Percentiles rank a stretch among this genome's conserved stretches.
Conservation (phyloP, 257 asterid genomes). For the Nicotiana sylvestris region DNA sequence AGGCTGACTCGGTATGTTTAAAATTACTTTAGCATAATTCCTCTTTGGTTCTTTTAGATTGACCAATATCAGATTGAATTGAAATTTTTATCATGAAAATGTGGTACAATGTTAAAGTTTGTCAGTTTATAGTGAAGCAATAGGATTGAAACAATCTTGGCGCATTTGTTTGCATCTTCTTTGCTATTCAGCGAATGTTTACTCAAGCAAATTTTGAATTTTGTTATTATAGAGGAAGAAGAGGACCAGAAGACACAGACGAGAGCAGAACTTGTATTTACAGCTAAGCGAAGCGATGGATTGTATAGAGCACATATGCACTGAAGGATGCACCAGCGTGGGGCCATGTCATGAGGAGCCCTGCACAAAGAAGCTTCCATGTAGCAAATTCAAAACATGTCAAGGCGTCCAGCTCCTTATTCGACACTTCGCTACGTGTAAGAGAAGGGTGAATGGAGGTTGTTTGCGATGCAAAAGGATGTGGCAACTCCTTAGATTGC, state of each 20-base stretch:
- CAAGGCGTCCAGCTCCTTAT: conserved; percentile 79
- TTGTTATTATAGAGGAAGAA: conserved; percentile 53
- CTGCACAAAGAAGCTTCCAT: conserved; percentile 54
- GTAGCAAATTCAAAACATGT: conserved; percentile 77
- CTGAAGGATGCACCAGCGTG: conserved; percentile 82
- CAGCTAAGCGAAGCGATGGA: conserved; percentile 90
- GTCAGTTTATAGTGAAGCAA: neutral
- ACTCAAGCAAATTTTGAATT: neutral
- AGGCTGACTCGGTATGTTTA: conserved; percentile 57
- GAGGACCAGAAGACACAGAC: conserved; percentile 49
- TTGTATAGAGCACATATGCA: conserved; percentile 76
- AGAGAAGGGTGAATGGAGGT: conserved; percentile 75
- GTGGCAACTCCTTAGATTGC: conserved; percentile 86
- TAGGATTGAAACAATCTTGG: neutral
- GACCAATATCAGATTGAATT: too few relatives aligned
- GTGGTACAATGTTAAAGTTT: neutral
- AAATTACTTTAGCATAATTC: too few relatives aligned
- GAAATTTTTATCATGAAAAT: neutral
- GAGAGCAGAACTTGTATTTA: conserved; percentile 59
- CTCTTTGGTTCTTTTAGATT: too few relatives aligned
- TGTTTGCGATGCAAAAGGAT: conserved; percentile 72
- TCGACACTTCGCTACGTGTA: conserved; percentile 69
- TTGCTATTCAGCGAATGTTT: neutral
- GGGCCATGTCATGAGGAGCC: conserved; percentile 67
- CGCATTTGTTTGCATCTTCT: neutral